These are phyloP conservation scores for Tuber brumale DNA, from an alignment of 495 filamentous ascomycete species.

Conservation along the genomic window DNA sequence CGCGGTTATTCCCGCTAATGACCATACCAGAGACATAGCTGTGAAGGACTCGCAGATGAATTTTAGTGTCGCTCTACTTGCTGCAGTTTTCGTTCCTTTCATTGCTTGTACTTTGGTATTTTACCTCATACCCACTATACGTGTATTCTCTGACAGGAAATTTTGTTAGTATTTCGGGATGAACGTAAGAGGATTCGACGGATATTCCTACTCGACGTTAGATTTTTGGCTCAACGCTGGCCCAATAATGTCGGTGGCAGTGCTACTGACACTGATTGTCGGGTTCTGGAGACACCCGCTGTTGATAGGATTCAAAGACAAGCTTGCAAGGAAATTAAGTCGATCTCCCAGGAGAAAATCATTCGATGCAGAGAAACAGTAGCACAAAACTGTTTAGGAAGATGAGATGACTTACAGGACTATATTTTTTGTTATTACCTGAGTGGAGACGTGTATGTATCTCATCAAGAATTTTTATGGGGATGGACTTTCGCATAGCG, in stretches of 20 bases:
- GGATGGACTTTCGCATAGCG: neutral
- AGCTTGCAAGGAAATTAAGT: fast-evolving
- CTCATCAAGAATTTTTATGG: neutral
- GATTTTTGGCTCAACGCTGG: neutral
- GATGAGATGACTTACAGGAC: neutral
- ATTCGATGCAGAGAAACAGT: too few species aligned
- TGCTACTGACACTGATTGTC: neutral
- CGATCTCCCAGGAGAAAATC: neutral
- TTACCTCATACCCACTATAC: neutral
- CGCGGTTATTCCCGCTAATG: too few species aligned
- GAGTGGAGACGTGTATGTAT: neutral
- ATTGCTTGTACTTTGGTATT: neutral
- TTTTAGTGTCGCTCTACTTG: neutral
- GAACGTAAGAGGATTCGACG: neutral
- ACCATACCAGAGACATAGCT: neutral
- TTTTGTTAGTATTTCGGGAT: neutral
- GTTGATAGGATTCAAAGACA: fast-evolving
- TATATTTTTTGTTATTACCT: neutral
- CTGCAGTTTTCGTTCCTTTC: neutral
- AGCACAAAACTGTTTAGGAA: too few species aligned
- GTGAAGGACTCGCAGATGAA: neutral
- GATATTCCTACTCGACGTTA: fast-evolving
- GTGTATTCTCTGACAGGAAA: neutral
- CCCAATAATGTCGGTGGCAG: too few species aligned
- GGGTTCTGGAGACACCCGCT: neutral